Evolutionary conservation across 2,329 filamentous ascomycete genomes (phyloP), one percentile per base, ranked within the genome.

Genomic region (Sporothrix schenckii): DNA sequence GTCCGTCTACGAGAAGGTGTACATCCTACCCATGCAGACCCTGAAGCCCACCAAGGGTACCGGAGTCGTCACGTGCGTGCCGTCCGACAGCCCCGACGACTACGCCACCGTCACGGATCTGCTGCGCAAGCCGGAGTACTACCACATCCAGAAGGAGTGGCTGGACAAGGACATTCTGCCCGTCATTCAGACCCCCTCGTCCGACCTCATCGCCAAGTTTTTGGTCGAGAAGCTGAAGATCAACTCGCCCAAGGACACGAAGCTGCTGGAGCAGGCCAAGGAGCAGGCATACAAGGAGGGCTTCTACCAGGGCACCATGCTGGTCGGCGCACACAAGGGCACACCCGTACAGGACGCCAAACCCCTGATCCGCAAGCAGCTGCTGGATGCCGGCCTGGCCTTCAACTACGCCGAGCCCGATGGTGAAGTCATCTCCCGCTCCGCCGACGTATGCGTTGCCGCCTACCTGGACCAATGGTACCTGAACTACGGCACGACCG

Each of bases 401-500:
- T 97, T 99, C 80, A 88, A 89, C 75, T 99, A 98, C 78, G 93
- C 92, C 14, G 95, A 99, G 80, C 95, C 95, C 2, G 94, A 97
- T 80, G 91, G 91, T 76, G 88, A 91, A 80, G 95, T 98, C 74
- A 88, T 96, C 72, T 94, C 91, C 77, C 87, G 95, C 80, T 96
- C 92, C 75, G 72, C 56, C 39, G 72, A 75, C 54, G 68, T 71
- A 50, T 98, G 95, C 79, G 93, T 97, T 71, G 94, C 95, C 72
- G 92, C 93, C 41, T 89, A 94, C 74, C 89, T 98, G 77, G 94
- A 97, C 76, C 95, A 99, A 81, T 99, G 95, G 94, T 99, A 97
- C 82, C 84, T 99, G 76, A 94, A 97, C 81, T 99, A 99, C 77
- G 74, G 73, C 53, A 70, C 66, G 9, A 58, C 66, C 11, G 73